phyloP scores from a whole-genome alignment of 495 filamentous ascomycete species.

The Talaromyces thailandensis region DNA sequence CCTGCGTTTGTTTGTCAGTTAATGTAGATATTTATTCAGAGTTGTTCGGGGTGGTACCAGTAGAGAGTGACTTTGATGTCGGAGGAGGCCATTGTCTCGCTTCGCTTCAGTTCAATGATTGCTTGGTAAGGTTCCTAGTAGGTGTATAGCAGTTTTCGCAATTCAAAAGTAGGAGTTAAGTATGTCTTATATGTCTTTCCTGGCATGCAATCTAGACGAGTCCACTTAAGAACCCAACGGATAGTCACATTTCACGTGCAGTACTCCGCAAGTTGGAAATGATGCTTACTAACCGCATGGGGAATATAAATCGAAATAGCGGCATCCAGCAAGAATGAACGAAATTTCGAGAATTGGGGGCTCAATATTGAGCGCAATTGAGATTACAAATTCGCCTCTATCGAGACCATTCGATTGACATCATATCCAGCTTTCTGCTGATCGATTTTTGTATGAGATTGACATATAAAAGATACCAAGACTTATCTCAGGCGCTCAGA shows the following conservation, averaged over 20 bases:
- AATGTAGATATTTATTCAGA: not conserved
- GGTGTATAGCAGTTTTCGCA: not conserved
- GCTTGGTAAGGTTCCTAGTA: not conserved
- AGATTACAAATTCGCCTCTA: too few species aligned
- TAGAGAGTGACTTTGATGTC: conserved; percentile 7
- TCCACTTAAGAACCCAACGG: not conserved
- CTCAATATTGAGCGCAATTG: too few species aligned
- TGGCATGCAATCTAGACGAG: not conserved
- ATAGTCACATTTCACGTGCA: not conserved
- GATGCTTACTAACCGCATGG: too few species aligned
- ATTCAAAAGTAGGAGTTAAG: not conserved
- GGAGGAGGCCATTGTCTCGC: not conserved
- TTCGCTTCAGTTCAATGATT: not conserved
- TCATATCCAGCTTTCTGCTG: too few species aligned
- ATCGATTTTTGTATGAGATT: too few species aligned
- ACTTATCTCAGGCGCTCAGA: too few species aligned
- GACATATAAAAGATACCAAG: too few species aligned
- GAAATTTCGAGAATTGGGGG: too few species aligned
- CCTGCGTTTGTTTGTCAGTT: conserved; percentile 29
- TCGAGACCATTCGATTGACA: too few species aligned
- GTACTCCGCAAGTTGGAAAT: too few species aligned
- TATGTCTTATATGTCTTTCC: not conserved
- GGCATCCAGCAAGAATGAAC: too few species aligned
- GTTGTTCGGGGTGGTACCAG: not conserved
- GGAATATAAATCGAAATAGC: too few species aligned